Conservation (phyloP, 768 basidiomycete genomes). For the Polyporus arcularius region DNA sequence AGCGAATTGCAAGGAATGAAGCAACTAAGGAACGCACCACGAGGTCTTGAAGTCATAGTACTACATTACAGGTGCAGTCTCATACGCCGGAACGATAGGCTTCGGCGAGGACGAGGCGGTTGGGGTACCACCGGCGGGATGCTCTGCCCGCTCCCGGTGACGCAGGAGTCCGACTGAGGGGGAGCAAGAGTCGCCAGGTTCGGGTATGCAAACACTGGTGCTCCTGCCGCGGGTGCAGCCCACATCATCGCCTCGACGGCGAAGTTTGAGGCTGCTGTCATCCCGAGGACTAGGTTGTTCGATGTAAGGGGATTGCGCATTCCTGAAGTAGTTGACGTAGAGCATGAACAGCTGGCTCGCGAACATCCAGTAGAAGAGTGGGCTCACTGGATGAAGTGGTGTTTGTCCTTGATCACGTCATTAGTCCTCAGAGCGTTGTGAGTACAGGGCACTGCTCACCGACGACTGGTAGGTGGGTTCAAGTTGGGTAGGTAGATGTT, state of each 20-base stretch:
- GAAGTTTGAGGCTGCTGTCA: background rate
- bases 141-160: background rate
- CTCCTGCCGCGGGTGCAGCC: background rate
- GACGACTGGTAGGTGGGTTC: too few species aligned
- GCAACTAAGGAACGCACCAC: background rate
- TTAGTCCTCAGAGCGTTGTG: too few species aligned
- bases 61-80: background rate
- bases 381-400: too few species aligned
- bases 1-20: background rate
- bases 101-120: background rate
- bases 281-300: background rate
- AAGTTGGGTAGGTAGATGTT: too few species aligned
- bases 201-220: background rate
- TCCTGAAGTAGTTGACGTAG: background rate
- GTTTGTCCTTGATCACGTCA: too few species aligned
- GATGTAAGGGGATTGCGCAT: background rate
- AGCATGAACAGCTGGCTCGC: too few species aligned
- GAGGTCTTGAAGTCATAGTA: background rate
- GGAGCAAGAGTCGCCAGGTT: background rate
- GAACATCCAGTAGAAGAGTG: too few species aligned
- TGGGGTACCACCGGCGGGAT: background rate
- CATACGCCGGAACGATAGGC: background rate
- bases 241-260: background rate
- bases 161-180: background rate
- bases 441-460: too few species aligned